phyloP scores from a whole-genome alignment of 441 rosid species.

The Populus tomentosa region DNA sequence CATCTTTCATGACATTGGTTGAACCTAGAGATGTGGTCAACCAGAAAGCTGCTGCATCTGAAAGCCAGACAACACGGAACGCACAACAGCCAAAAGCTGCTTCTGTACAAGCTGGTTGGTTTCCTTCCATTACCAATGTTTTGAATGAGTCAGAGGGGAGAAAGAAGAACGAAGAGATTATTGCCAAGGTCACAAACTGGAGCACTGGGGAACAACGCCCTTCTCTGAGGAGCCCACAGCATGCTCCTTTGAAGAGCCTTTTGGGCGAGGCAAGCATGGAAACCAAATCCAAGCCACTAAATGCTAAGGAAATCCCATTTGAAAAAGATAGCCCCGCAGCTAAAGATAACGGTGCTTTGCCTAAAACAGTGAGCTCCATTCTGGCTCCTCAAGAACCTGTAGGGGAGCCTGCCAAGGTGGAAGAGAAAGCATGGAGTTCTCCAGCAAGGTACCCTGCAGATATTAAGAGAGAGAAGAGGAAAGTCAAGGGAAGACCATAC shows the following conservation, averaged over 20 bases:
- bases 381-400: constrained; percentile 29
- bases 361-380: constrained; percentile 34
- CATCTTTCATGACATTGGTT: constrained; percentile 63
- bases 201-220: constrained; percentile 48
- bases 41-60: constrained; percentile 25
- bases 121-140: constrained; percentile 46
- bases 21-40: constrained; percentile 25
- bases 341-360: constrained; percentile 17
- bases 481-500: constrained; percentile 67
- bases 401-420: constrained; percentile 35
- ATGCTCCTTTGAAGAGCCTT: constrained; percentile 55
- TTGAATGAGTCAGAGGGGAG: constrained; percentile 48
- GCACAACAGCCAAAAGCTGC: constrained; percentile 18
- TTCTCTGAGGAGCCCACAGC: constrained; percentile 53
- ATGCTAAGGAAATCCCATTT: constrained; percentile 21
- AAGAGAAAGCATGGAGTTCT: constrained; percentile 55
- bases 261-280: constrained; percentile 46
- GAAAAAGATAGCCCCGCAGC: constrained; percentile 18
- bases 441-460: constrained; percentile 66
- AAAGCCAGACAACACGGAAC: constrained; percentile 22
- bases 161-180: constrained; percentile 71
- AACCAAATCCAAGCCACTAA: constrained; percentile 44
- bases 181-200: constrained; percentile 76
- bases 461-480: constrained; percentile 71
- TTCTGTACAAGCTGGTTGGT: constrained; percentile 44